Base-by-base conservation (phyloP, 2,329 filamentous ascomycete species). In the Fusarium tuaranense region DNA sequence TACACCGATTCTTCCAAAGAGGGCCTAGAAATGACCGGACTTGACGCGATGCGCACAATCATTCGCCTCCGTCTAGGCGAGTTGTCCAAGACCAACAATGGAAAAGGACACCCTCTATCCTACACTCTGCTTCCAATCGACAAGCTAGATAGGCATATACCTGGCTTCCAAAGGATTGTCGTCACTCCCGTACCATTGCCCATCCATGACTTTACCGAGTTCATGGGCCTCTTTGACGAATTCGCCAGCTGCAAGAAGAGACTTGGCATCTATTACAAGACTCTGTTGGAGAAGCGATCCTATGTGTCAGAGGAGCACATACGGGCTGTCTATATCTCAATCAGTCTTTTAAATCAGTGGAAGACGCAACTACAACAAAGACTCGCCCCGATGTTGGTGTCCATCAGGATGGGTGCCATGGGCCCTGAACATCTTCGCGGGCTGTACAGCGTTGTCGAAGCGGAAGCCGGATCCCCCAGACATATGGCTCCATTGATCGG, bases 1-100 rank as follows among this genome's bases (percentile, higher is more conserved):
- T 77, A 77, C 30, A 68, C 64, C 6, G 75, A 77, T 34, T 38
- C 51, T 1, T 36, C 76, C 4, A 51, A 7, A 1, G 68, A 44
- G 10, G 76, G 32, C 1, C 20, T 63, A 18, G 44, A 4, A 16
- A 67, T 46, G 8, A 7, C 20, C 10, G 57, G 13, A 1, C 13
- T 64, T 34, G 14, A 73, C 6, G 5, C 53, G 46, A 7, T 63
- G 48, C 65, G 44, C 9, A 32, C 14, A 0, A 72, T 76, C 44
- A 55, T 76, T 2, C 62, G 59, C 9, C 22, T 36, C 0, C 66
- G 63, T 0, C 62, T 60, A 0, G 57, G 5, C 27, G 34, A 22
- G 63, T 72, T 7, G 63, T 69, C 5, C 18, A 27, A 1, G 41
- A 68, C 3, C 5, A 14, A 16, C 18, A 4, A 10, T 8, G 66